These are phyloP conservation scores for Lomentospora prolificans DNA, from an alignment of 2,329 filamentous ascomycete species.

Conservation along the genomic window DNA sequence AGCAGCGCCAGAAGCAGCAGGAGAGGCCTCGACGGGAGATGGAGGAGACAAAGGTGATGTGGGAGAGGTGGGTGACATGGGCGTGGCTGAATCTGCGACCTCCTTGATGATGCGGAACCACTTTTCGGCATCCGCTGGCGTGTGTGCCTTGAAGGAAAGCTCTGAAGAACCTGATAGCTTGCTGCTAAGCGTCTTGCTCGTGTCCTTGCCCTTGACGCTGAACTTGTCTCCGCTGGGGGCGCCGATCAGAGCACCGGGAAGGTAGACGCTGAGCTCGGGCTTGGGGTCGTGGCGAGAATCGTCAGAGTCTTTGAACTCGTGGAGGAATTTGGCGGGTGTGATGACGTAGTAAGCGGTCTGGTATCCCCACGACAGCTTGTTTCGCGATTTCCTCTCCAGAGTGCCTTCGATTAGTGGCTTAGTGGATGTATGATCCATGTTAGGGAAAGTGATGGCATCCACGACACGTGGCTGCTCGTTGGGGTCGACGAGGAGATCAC, in stretches of 20 bases:
- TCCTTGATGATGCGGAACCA: constrained; percentile 70
- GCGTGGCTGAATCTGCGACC: constrained; percentile 39
- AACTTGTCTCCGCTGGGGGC: constrained; percentile 70
- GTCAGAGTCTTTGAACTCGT: constrained; percentile 94
- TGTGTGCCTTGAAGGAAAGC: constrained; percentile 79
- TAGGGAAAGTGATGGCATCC: constrained; percentile 70
- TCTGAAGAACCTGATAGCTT: constrained; percentile 75
- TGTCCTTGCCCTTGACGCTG: constrained; percentile 90
- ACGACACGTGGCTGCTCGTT: constrained; percentile 64
- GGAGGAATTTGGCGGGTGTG: constrained; percentile 77
- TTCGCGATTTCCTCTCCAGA: constrained; percentile 82
- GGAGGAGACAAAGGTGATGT: constrained; percentile 20
- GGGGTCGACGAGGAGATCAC: constrained; percentile 66
- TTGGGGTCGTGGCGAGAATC: constrained; percentile 58
- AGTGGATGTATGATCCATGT: constrained; percentile 74
- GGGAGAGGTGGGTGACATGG: constrained; percentile 20
- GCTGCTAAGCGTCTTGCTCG: constrained; percentile 67
- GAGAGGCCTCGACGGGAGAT: background rate
- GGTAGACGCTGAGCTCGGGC: constrained; percentile 82
- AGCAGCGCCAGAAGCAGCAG: background rate
- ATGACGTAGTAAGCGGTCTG: constrained; percentile 81
- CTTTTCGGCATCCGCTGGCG: constrained; percentile 66
- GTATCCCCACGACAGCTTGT: constrained; percentile 70
- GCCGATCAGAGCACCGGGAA: constrained; percentile 81
- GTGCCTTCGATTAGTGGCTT: constrained; percentile 78